Evolutionary conservation across 2,329 filamentous ascomycete genomes (phyloP).

Genomic region (Ophiostoma australiae): DNA sequence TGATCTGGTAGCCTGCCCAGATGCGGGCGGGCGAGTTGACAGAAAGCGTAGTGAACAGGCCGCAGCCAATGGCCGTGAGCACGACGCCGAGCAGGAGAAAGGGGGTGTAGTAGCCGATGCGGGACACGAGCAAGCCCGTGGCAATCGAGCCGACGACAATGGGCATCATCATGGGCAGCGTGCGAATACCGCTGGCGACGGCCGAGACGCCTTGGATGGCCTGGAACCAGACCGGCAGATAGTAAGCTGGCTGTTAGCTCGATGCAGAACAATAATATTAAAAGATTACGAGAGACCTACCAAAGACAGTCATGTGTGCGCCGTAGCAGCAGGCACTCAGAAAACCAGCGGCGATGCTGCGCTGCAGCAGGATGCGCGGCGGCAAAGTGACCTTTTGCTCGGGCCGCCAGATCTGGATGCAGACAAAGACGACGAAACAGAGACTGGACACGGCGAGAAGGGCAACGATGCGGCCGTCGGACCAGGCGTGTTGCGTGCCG

Average conservation of each 20-base stretch:
- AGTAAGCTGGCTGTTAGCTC: conserved; percentile 19
- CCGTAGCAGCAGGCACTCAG: conserved; percentile 14
- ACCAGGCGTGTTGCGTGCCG: conserved; percentile 35
- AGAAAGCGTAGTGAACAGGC: conserved; percentile 50
- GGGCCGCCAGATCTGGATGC: conserved; percentile 34
- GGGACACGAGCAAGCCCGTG: conserved; percentile 36
- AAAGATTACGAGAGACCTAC: background rate
- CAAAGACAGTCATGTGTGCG: conserved; percentile 8
- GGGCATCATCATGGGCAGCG: conserved; percentile 39
- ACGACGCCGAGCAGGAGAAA: conserved; percentile 26
- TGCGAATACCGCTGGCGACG: conserved; percentile 38
- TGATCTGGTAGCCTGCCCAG: conserved; percentile 40
- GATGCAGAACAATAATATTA: too few species aligned
- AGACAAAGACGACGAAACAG: conserved; percentile 32
- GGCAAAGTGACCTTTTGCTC: conserved; percentile 38
- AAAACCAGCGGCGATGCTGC: conserved; percentile 24
- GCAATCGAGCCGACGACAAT: conserved; percentile 37
- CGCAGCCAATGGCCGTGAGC: conserved; percentile 31
- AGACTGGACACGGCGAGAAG: conserved; percentile 33
- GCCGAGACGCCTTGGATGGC: conserved; percentile 39
- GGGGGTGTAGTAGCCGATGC: conserved; percentile 36
- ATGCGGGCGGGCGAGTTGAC: conserved; percentile 32
- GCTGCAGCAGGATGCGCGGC: conserved; percentile 36
- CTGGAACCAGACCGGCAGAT: conserved; percentile 41
- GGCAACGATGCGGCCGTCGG: conserved; percentile 32